Evolutionary conservation across 106 monocot genomes (phyloP).

Genomic region (Platanthera zijinensis): DNA sequence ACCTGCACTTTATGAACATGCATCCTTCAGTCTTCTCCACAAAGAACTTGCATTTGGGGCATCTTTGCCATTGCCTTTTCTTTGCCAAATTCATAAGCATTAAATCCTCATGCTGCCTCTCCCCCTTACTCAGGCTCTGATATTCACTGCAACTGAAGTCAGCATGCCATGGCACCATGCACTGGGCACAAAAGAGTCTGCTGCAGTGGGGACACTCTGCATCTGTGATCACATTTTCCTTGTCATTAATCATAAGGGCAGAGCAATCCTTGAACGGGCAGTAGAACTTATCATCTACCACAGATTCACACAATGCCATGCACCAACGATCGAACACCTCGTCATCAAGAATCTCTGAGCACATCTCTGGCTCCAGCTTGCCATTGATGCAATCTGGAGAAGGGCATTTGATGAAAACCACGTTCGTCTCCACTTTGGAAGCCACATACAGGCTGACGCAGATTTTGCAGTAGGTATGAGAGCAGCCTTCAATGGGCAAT

Average conservation of each 20-base stretch:
- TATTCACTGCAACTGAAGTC: constrained; percentile 21
- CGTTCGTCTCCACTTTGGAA: constrained; percentile 69
- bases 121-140: constrained; percentile 11
- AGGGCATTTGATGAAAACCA: constrained; percentile 40
- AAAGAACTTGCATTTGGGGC: constrained; percentile 48
- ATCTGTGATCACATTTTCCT: constrained; percentile 12
- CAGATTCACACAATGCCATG: constrained; percentile 35
- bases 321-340: constrained; percentile 51
- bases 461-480: constrained; percentile 33
- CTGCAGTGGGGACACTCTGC: constrained; percentile 23
- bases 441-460: constrained; percentile 36
- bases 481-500: constrained; percentile 17
- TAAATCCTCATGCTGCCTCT: constrained; percentile 31
- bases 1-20: constrained; percentile 58
- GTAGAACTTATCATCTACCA: constrained; percentile 36
- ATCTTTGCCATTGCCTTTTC: constrained; percentile 44
- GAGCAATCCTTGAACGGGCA: constrained; percentile 77
- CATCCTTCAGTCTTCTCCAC: constrained; percentile 64
- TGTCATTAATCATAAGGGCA: constrained; percentile 34
- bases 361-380: constrained; percentile 26
- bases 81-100: constrained; percentile 39
- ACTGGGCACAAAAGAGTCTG: constrained; percentile 7
- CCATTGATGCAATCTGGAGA: constrained; percentile 51
- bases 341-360: constrained; percentile 25
- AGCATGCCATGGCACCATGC: background rate